Evolutionary conservation across 2,329 filamentous ascomycete species (phyloP), one percentile per base, ranked within the genome.

Genomic region (Xylariaceae sp.): DNA sequence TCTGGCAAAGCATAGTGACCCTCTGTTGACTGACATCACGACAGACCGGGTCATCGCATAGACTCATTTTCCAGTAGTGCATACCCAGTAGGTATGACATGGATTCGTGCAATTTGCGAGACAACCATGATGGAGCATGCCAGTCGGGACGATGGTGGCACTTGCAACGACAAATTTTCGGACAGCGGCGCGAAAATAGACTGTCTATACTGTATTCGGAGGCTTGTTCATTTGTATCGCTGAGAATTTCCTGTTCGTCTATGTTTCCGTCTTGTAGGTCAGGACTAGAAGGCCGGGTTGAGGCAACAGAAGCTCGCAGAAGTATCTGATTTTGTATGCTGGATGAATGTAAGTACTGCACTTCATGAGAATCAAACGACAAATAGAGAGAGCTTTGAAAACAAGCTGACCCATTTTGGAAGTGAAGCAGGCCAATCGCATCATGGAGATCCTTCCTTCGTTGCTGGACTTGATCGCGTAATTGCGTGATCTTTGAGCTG

Each of bases 371-470:
- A 29, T 45, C 16, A 45, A 37, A 7, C 39, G 19, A 37, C 5
- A 10, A 20, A 34, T 20, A 21, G 29, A 12, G 19, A 16, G 14
- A 27, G 22, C 27, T 17, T 22, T 40, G 14, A 40, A 10, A 8
- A 34, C 22, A 20, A 23, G 33, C 43, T 20, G 40, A 44, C 39
- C 36, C 23, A 21, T 29, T n/a, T 25, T 32, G 25, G 22, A 47
- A 38, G 22, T 42, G 38, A 33, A 45, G 37, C 6, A 45, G 14
- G 44, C 50, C 40, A 50, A 55, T 37, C 47, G 38, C 39, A 10
- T 46, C 44, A 6, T 19, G 37, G 23, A 46, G 44, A 19, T 40
- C 38, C 36, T 46, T 32, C 22, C 37, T 46, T 23, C 38, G 21
- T 20, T 14, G 8, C 19, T 27, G 22, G 33, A 46, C 22, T 14